Base-by-base conservation (phyloP, 306 rosid species). In the Quercus aquifolioides region DNA sequence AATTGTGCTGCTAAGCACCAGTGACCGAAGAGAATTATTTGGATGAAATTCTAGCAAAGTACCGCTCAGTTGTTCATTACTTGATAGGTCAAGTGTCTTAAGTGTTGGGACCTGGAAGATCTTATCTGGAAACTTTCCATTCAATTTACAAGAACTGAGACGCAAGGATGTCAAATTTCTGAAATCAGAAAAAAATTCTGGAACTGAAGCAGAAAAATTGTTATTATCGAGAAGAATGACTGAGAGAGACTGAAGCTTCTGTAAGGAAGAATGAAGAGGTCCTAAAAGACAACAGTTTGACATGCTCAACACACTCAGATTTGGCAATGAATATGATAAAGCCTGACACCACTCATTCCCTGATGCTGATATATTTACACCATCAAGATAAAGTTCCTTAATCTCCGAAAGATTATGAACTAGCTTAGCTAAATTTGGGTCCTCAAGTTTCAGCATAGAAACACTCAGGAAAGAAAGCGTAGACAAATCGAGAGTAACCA, bases 281-380 rank as follows among this genome's bases (percentile, higher is more conserved):
- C 92, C 87, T 0, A 59, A 21, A 17, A 89, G 77, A 69, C 5
- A 4, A 69, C 89, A 86, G 0, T 0, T 0, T 0, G 71, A 19
- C 86, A 89, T 78, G 74, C 78, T 74, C 51, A 89, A 3, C 35
- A 82, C 86, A 13, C 54, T 79, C 0, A 89, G 69, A 0, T 11
- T 38, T 14, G 4, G 59, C 35, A 88, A 0, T 0, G 26, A 35
- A 58, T 31, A 58, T 6, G n/a, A 51, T 33, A 86, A 17, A 0
- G 78, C 85, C 18, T 52, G 21, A 41, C 86, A 26, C 98, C 98
- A 91, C 2, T 90, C 58, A 0, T 71, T 1, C 25, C 89, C 89
- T 9, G 8, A 2, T 0, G 84, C 87, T 30, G 89, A 78, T 76
- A 88, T 73, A 12, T 1, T 33, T 2, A 87, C 86, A 70, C 92